Evolutionary conservation across 2,329 filamentous ascomycete genomes (phyloP), one percentile per base, ranked within the genome.

Genomic region (Aotearoamyces nothofagi): DNA sequence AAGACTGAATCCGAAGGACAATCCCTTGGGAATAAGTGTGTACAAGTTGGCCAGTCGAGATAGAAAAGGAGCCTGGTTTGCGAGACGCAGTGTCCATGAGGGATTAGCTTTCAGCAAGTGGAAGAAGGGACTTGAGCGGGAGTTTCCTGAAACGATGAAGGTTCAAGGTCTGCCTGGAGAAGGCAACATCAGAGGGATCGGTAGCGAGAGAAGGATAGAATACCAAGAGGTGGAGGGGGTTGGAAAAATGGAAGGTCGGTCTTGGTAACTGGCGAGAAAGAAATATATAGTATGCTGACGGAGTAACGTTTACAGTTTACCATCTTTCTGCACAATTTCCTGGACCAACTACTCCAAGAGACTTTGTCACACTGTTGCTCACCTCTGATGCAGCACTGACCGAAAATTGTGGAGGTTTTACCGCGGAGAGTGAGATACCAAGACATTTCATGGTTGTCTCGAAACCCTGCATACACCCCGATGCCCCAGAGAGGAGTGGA

Each of bases 251-350:
- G 68, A 81, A 55, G 69, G 70, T 74, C 51, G 17, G 49, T 43
- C 17, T 24, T 19, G 5, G 5, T n/a, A 10, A 12, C 22, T 25
- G 5, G 11, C 17, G 16, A 22, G 31, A n/a, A 9, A 8, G 13
- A 5, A 29, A 40, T 6, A 20, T 53, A 4, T 49, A 47, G 2
- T 36, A 24, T 24, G 15, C 13, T 25, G 14, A 19, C 24, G 6
- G 5, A 13, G 7, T 37, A 19, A n/a, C n/a, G n/a, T 29, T 50
- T 10, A 40, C 49, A 73, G 81, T 93, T 4, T 92, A 81, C 45
- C 75, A 87, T 46, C 64, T 93, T 1, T 87, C 81, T 13, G 84
- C 84, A 3, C 78, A 90, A 47, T 94, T 94, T 42, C 84, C 86
- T 0, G 82, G 82, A 0, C 87, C 87, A 3, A 90, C 82, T 1